Evolutionary conservation across 495 filamentous ascomycete genomes (phyloP).

Genomic region (Rhypophila decipiens): DNA sequence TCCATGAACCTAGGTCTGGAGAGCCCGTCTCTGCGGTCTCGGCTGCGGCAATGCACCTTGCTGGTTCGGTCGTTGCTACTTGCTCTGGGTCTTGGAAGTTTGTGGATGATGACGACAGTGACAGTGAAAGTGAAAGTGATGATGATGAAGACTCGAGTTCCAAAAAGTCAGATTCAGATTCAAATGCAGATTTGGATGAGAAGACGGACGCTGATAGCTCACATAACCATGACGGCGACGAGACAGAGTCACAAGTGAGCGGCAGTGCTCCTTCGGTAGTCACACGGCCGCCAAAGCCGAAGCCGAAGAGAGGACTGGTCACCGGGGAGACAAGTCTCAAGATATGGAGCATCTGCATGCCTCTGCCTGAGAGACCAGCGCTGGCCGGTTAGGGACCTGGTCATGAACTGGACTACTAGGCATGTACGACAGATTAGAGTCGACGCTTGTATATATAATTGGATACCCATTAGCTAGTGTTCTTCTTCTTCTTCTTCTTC

Average conservation of each 20-base stretch:
- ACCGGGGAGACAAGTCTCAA: constrained; percentile 59
- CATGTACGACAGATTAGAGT: no score
- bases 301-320: no score
- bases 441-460: no score
- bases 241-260: neutral
- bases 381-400: no score
- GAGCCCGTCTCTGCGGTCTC: constrained; percentile 54
- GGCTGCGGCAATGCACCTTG: constrained; percentile 58
- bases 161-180: constrained; percentile 1
- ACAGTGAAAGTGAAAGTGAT: neutral
- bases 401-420: no score
- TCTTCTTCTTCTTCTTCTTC: no score
- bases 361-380: no score
- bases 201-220: neutral
- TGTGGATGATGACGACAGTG: constrained; percentile 9
- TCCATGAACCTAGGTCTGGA: no score
- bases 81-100: constrained; percentile 56
- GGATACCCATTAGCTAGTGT: no score
- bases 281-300: no score
- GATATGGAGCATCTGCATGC: constrained; percentile 55
- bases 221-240: neutral
- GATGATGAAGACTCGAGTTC: constrained; percentile 1
- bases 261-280: no score
- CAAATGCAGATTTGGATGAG: neutral
- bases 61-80: constrained; percentile 64